Percentiles rank a stretch among this genome's conserved stretches.
phyloP scores from a whole-genome alignment of 345 rosid species.

The Crucihimalaya himalaica region DNA sequence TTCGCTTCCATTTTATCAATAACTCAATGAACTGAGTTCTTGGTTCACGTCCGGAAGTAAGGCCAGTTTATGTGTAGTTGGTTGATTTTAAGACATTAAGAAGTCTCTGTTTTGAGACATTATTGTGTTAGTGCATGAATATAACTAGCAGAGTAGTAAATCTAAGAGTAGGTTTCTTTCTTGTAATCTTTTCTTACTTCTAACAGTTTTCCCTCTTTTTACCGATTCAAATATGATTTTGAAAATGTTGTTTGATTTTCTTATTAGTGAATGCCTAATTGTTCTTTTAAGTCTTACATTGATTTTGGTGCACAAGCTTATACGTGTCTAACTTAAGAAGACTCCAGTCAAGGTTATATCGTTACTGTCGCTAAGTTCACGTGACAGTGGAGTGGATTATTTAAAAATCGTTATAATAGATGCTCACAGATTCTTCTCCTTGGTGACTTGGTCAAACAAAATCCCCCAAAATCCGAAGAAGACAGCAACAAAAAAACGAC shows the following conservation, averaged over 20 bases:
- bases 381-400: background rate
- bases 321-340: slow-evolving; percentile 1
- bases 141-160: too few relatives aligned
- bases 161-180: too few relatives aligned
- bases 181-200: too few relatives aligned
- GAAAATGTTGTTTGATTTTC: background rate
- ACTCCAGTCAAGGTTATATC: background rate
- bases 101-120: too few relatives aligned
- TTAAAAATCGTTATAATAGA: background rate
- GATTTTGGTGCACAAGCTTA: background rate
- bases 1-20: too few relatives aligned
- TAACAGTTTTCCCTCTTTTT: too few relatives aligned
- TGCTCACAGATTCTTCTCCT: slow-evolving; percentile 13
- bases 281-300: background rate
- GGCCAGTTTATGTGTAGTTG: too few relatives aligned
- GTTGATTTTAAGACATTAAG: too few relatives aligned
- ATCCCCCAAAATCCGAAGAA: background rate
- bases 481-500: slow-evolving; percentile 15
- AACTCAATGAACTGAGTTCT: too few relatives aligned
- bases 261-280: background rate
- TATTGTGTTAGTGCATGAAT: too few relatives aligned
- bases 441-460: slow-evolving; percentile 16
- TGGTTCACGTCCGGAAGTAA: too few relatives aligned
- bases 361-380: slow-evolving; percentile 2
- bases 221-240: background rate